Evolutionary conservation across 306 rosid species (phyloP).

Genomic region (Mimosa pudica): DNA sequence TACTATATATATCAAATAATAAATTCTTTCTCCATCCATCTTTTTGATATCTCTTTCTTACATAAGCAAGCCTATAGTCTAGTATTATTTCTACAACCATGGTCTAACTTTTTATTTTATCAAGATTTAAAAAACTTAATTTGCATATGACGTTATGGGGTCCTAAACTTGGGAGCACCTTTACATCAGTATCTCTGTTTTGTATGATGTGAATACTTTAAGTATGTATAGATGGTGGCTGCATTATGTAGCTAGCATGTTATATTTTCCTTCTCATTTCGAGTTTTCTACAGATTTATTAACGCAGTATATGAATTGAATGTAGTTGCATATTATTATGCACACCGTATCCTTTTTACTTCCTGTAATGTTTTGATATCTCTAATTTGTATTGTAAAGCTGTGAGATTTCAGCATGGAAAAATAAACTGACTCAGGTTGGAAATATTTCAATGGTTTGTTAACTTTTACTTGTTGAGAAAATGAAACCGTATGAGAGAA

Average conservation of each 20-base stretch:
- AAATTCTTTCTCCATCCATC: too few species aligned
- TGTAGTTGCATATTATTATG: not conserved
- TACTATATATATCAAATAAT: too few species aligned
- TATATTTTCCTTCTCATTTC: conserved; percentile 16
- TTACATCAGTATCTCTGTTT: not conserved
- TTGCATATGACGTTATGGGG: not conserved
- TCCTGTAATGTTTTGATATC: conserved; percentile 1
- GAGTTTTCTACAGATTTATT: not conserved
- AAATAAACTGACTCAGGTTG: not conserved
- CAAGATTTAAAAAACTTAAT: not conserved
- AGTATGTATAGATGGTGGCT: not conserved
- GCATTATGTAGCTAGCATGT: not conserved
- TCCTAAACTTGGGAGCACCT: not conserved
- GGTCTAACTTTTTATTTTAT: too few species aligned
- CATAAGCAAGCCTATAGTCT: too few species aligned
- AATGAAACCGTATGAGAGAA: not conserved
- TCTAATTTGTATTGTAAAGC: not conserved
- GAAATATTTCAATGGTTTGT: not conserved
- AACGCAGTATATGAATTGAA: conserved; percentile 1
- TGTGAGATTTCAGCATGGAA: not conserved
- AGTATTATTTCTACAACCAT: too few species aligned
- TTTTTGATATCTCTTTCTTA: too few species aligned
- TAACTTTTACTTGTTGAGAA: not conserved
- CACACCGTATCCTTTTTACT: not conserved
- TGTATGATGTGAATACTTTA: not conserved